phyloP scores from a whole-genome alignment of 1,284 basidiomycete genomes.

The Cryptococcus depauperatus region DNA sequence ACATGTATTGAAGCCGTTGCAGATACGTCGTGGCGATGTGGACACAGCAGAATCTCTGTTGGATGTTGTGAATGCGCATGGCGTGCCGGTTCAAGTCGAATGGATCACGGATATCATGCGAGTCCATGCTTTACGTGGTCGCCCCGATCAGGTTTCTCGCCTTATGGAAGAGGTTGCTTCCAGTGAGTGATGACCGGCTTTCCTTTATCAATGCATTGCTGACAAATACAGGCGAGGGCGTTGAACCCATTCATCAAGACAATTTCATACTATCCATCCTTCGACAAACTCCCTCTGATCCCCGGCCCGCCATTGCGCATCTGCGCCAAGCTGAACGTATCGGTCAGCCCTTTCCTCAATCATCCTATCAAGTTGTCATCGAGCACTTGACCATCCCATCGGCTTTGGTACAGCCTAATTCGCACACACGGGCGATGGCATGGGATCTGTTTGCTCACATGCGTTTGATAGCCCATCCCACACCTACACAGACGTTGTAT shows the following conservation, averaged over 20 bases:
- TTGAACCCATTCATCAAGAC: slow-evolving; percentile 23
- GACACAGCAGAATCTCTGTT: slow-evolving; percentile 11
- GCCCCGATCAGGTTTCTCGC: slow-evolving; percentile 18
- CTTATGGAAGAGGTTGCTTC: slow-evolving; percentile 17
- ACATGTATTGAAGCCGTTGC: neutral
- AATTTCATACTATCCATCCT: slow-evolving; percentile 27
- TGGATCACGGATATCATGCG: slow-evolving; percentile 16
- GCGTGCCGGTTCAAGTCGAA: slow-evolving; percentile 2
- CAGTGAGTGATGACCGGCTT: slow-evolving; percentile 10
- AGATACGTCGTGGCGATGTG: slow-evolving; percentile 7
- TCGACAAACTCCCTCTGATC: slow-evolving; percentile 16
- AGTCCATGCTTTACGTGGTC: slow-evolving; percentile 18
- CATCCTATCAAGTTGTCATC: slow-evolving; percentile 42
- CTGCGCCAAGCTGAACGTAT: slow-evolving; percentile 38
- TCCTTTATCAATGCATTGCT: neutral
- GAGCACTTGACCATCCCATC: slow-evolving; percentile 30
- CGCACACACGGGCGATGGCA: slow-evolving; percentile 54
- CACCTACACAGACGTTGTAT: slow-evolving; percentile 67
- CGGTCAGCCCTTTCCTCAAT: slow-evolving; percentile 40
- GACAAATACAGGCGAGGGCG: slow-evolving; percentile 15
- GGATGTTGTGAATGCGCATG: slow-evolving; percentile 14
- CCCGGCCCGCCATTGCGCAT: slow-evolving; percentile 34
- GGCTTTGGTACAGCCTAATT: slow-evolving; percentile 13
- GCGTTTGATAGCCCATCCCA: slow-evolving; percentile 85
- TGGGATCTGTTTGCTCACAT: slow-evolving; percentile 95